A percentile compares a stretch with the other conserved stretches of the same genome.
Evolutionary conservation across 2,329 filamentous ascomycete genomes (phyloP).

Genomic region (Sclerotinia minor): DNA sequence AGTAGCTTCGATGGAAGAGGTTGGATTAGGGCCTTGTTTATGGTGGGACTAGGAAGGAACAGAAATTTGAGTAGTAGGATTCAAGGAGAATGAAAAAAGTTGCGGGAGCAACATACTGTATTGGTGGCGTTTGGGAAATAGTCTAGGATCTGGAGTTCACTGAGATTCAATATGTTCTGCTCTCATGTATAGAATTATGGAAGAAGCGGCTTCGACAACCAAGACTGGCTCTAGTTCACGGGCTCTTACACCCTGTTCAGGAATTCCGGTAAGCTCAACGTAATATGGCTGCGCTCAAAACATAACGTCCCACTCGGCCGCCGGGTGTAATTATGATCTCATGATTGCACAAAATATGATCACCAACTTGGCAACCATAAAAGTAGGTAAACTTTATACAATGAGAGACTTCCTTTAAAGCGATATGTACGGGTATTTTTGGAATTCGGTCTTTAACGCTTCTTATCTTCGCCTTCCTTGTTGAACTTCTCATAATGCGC

Average conservation of each 20-base stretch:
- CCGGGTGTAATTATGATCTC: neutral
- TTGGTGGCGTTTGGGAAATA: constrained; percentile 14
- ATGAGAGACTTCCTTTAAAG: constrained; percentile 12
- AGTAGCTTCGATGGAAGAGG: constrained; percentile 62
- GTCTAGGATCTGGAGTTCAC: constrained; percentile 20
- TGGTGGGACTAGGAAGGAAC: constrained; percentile 57
- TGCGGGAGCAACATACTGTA: neutral
- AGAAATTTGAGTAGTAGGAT: constrained; percentile 28
- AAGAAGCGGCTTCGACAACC: neutral
- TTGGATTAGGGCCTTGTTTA: constrained; percentile 61
- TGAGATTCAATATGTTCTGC: neutral
- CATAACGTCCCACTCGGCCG: neutral
- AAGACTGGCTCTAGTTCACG: neutral
- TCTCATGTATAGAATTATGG: neutral
- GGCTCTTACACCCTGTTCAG: neutral
- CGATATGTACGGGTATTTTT: constrained; percentile 29
- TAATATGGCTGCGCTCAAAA: neutral
- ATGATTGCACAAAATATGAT: neutral
- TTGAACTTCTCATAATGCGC: constrained; percentile 62
- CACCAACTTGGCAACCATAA: constrained; percentile 19
- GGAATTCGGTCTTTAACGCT: constrained; percentile 35
- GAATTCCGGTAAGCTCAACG: neutral
- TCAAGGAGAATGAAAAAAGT: neutral
- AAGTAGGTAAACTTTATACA: constrained; percentile 7
- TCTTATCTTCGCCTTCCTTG: constrained; percentile 56